phyloP scores from a whole-genome alignment of 352 stramenopile species.

The Phytophthora citrophthora region DNA sequence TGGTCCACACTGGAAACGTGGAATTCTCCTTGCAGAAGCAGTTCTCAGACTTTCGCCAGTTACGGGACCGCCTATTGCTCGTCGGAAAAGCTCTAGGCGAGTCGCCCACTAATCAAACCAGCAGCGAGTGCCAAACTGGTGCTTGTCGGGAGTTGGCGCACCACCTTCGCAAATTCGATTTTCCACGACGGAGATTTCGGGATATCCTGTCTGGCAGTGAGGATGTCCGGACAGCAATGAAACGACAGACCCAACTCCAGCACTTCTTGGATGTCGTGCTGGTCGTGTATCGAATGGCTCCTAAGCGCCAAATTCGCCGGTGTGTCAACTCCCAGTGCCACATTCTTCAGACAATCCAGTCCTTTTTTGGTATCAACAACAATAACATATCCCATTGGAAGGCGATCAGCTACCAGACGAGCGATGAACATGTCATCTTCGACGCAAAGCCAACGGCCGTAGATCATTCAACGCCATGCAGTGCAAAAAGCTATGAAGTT shows the following conservation, averaged over 20 bases:
- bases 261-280: conserved; percentile 56
- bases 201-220: conserved; percentile 11
- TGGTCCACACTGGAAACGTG: conserved; percentile 55
- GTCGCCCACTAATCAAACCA: too few relatives aligned
- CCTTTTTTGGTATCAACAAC: conserved; percentile 45
- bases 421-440: too few relatives aligned
- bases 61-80: conserved; percentile 51
- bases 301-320: conserved; percentile 53
- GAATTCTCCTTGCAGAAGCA: conserved; percentile 63
- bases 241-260: conserved; percentile 45
- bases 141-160: conserved; percentile 47
- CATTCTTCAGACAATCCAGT: conserved; percentile 45
- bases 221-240: conserved; percentile 33
- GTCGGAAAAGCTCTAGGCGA: neutral
- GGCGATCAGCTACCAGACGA: neutral
- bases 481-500: too few relatives aligned
- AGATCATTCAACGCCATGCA: too few relatives aligned
- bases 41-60: conserved; percentile 69
- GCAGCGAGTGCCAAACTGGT: conserved; percentile 36
- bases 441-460: too few relatives aligned
- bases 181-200: conserved; percentile 46
- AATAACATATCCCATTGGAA: neutral
- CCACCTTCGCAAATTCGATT: conserved; percentile 52
- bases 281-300: conserved; percentile 46
- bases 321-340: conserved; percentile 59